A percentile compares a stretch with the other conserved stretches of the same genome.
Evolutionary conservation across 306 rosid genomes (phyloP).

Genomic region (Ammopiptanthus mongolicus): DNA sequence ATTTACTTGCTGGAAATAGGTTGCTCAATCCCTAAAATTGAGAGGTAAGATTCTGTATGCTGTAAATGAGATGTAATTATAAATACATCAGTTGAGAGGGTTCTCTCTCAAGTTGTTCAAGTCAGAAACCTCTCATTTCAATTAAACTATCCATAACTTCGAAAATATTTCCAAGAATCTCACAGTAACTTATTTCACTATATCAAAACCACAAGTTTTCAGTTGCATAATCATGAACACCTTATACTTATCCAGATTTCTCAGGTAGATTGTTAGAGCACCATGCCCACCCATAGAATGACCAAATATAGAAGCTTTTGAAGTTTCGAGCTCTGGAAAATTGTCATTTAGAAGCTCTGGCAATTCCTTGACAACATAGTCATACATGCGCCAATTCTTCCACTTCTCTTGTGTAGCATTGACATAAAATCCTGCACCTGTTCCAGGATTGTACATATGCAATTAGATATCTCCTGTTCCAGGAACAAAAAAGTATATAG

Average conservation of each 20-base stretch:
- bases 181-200: neutral
- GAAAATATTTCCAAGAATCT: neutral
- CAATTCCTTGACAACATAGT: constrained; percentile 83
- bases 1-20: neutral
- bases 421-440: constrained; percentile 97
- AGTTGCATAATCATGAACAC: constrained; percentile 30
- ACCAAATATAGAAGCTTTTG: constrained; percentile 79
- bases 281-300: constrained; percentile 99
- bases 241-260: constrained; percentile 83
- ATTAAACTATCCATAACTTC: neutral
- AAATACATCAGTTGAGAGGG: neutral
- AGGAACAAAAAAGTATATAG: neutral
- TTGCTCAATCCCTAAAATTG: neutral
- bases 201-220: neutral
- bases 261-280: constrained; percentile 83
- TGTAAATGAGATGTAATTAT: neutral
- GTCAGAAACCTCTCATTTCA: neutral
- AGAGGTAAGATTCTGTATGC: neutral
- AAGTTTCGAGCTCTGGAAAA: constrained; percentile 76
- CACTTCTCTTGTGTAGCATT: constrained; percentile 95
- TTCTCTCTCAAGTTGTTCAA: neutral
- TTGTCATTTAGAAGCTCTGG: constrained; percentile 69
- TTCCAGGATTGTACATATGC: constrained; percentile 20
- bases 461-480: constrained; percentile 10
- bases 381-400: constrained; percentile 98